Evolutionary conservation across 805 yeast species (phyloP).

Genomic region (Kodamaea lidongshanica): DNA sequence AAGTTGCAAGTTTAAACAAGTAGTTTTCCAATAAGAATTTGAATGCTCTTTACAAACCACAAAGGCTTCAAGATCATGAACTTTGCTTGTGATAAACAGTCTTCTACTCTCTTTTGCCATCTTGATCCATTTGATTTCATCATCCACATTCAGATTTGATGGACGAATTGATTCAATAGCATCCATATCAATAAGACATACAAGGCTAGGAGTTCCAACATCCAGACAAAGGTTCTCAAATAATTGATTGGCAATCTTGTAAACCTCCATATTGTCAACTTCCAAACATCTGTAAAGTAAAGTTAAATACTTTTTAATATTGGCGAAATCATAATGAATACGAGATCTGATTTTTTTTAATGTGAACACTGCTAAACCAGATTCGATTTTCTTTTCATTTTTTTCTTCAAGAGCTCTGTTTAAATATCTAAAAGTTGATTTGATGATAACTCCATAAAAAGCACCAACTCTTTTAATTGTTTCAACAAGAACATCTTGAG

Average conservation of each 20-base stretch:
- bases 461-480: conserved; percentile 67
- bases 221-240: conserved; percentile 30
- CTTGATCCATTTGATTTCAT: conserved; percentile 53
- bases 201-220: conserved; percentile 29
- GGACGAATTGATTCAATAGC: conserved; percentile 49
- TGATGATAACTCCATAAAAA: conserved; percentile 51
- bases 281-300: conserved; percentile 50
- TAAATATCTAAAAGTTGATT: conserved; percentile 43
- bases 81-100: conserved; percentile 30
- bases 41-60: conserved; percentile 21
- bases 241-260: conserved; percentile 47
- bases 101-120: conserved; percentile 61
- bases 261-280: conserved; percentile 52
- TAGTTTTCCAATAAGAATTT: conserved; percentile 52
- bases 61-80: conserved; percentile 39
- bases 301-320: conserved; percentile 42
- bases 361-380: conserved; percentile 54
- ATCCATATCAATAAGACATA: conserved; percentile 45
- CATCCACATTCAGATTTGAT: conserved; percentile 45
- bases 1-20: conserved; percentile 43
- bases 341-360: conserved; percentile 53
- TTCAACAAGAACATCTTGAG: conserved; percentile 60
- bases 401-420: conserved; percentile 41
- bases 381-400: conserved; percentile 36
- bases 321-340: conserved; percentile 51